A percentile compares a stretch with the other conserved stretches of the same genome.
phyloP scores from a whole-genome alignment of 75 land plant species.

The Adiantum capillusveneris region DNA sequence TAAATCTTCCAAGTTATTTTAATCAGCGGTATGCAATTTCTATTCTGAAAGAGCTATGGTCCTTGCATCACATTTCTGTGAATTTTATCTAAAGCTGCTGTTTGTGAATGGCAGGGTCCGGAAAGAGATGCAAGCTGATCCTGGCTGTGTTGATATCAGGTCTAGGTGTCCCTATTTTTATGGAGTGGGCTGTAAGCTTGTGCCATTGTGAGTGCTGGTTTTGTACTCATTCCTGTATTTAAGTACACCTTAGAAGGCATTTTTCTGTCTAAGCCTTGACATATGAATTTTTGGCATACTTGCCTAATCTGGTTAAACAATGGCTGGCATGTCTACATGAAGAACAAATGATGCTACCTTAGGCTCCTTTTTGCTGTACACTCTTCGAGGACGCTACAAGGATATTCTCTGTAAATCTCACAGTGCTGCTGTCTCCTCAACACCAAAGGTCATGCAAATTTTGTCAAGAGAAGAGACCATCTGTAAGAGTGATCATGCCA shows the following conservation, averaged over 20 bases:
- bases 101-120: constrained; percentile 21
- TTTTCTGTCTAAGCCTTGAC: neutral
- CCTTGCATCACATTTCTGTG: neutral
- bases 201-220: constrained; percentile 51
- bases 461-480: constrained; percentile 73
- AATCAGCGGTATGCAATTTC: constrained; percentile 49
- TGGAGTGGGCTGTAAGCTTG: constrained; percentile 80
- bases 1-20: constrained; percentile 61
- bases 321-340: neutral
- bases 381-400: constrained; percentile 69
- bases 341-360: constrained; percentile 64
- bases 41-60: too few relatives aligned
- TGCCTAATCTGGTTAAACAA: neutral
- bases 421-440: constrained; percentile 30
- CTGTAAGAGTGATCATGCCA: constrained; percentile 38
- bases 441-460: constrained; percentile 49
- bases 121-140: constrained; percentile 88
- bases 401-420: constrained; percentile 77
- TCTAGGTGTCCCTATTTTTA: constrained; percentile 76
- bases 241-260: neutral
- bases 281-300: too few relatives aligned
- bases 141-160: constrained; percentile 74
- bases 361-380: constrained; percentile 45
- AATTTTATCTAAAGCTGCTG: neutral
- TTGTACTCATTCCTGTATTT: neutral